Evolutionary conservation across 257 asterid genomes (phyloP), one percentile per base, ranked within the genome.

Genomic region (Paraleonurus japonicus): DNA sequence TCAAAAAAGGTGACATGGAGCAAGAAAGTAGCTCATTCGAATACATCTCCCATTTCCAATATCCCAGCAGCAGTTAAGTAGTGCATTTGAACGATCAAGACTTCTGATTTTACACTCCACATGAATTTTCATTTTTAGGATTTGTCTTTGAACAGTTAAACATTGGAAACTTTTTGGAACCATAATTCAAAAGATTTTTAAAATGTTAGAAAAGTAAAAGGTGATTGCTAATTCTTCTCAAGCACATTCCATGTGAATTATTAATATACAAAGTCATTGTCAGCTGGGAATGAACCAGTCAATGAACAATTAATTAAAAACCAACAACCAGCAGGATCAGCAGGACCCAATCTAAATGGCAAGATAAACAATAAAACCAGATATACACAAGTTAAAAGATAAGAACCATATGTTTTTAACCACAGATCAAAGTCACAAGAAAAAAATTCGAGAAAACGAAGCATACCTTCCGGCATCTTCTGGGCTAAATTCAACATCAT

Each of bases 401-500:
- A 19, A 55, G 30, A 15, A 33, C 8, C 58, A 24, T 2, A 33
- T 24, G 20, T 32, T 41, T 65, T 9, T 24, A 59, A 27, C 67
- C 75, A 70, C 67, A 70, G 6, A 41, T 23, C 7, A 12, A 37
- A 11, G 66, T n/a, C n/a, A 70, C 24, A 59, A 70, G 74, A 22
- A 12, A 4, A 4, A 6, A 65, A 32, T 27, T 5, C 24, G 13
- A 47, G 55, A 24, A 28, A 23, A n/a, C 10, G 61, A 7, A 54
- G 16, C 41, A 17, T 20, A 93, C 98, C 98, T 94, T 84, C 96
- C 98, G 30, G 96, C 98, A 71, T 94, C 98, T 81, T 94, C 98
- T 0, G 96, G 97, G 75, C 98, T 94, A 48, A 94, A 94, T 47
- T 94, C 98, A 7, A 91, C 97, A 53, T 94, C 97, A 17, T 72